A percentile compares a stretch with the other conserved stretches of the same genome.
These are phyloP conservation scores for Aureobasidium lini DNA, from an alignment of 2,329 filamentous ascomycete species.

Conservation along the genomic window DNA sequence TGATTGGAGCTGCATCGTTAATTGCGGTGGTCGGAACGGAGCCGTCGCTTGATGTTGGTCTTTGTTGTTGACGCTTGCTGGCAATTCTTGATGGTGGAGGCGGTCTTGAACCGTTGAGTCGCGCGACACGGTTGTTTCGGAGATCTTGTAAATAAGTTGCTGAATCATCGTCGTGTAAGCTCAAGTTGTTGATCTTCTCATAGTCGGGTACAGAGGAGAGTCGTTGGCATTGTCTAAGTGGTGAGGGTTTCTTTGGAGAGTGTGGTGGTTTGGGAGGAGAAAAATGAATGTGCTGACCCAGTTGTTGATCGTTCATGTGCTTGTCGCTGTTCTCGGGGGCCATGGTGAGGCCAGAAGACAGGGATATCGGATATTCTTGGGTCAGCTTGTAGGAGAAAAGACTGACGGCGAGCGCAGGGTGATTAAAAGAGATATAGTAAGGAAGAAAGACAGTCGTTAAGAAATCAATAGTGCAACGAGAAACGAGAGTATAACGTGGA, in stretches of 20 bases:
- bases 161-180: slow-evolving; percentile 33
- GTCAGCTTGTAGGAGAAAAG: slow-evolving; percentile 10
- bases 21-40: neutral
- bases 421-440: slow-evolving; percentile 10
- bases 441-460: slow-evolving; percentile 2
- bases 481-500: slow-evolving; percentile 13
- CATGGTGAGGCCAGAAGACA: slow-evolving; percentile 9
- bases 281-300: slow-evolving; percentile 24
- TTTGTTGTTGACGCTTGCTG: slow-evolving; percentile 18
- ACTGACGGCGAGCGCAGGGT: slow-evolving; percentile 6
- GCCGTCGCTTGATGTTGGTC: slow-evolving; percentile 23
- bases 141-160: slow-evolving; percentile 65
- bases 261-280: slow-evolving; percentile 13
- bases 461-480: slow-evolving; percentile 14
- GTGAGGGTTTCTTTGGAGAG: slow-evolving; percentile 13
- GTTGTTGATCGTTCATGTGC: slow-evolving; percentile 19
- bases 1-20: neutral
- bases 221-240: slow-evolving; percentile 18
- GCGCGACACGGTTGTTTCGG: slow-evolving; percentile 57
- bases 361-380: slow-evolving; percentile 4
- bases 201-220: slow-evolving; percentile 10
- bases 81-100: slow-evolving; percentile 43
- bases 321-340: neutral
- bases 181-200: slow-evolving; percentile 19
- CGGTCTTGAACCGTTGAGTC: slow-evolving; percentile 65